Evolutionary conservation across 2,329 filamentous ascomycete species (phyloP), one percentile per base, ranked within the genome.

Genomic region (Rhexocercosporidium sp.): DNA sequence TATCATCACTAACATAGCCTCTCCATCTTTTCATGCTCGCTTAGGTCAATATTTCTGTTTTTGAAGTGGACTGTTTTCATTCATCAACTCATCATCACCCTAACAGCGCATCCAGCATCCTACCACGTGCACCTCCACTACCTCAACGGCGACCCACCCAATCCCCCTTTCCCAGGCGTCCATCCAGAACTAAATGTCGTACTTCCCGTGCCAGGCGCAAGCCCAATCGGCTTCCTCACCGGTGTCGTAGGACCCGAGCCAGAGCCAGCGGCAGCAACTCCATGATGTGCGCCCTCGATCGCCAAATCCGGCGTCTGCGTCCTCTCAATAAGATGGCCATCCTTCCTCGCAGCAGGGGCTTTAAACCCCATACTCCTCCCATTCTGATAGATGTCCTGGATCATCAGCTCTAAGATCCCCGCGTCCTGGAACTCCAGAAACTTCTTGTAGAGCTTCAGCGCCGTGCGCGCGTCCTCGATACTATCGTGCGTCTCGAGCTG

Each of bases 381-480:
- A 82, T 83, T 87, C 75, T 79, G 83, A 79, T 97, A 97, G 8
- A 98, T 93, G 74, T 97, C 93, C 76, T 94, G 89, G 57, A 98
- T 85, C 82, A 96, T 96, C 41, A 88, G 83, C 74, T 96, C 90
- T 61, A 97, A 82, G 4, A 97, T 89, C 0, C 94, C 95, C 0
- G 93, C 93, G 72, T 96, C 93, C 62, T 91, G 84, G 75, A 92
- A 98, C 80, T 98, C 94, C 70, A 93, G 85, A 79, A 94, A 97
- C 78, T 97, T 97, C 53, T 91, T 87, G 75, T 90, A 99, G 9
- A 99, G 83, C 77, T 93, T 92, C 47, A 98, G 84, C 0, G 96
- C 96, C 47, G 95, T 97, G 29, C 92, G 87, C 0, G 96, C 94
- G 78, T 99, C 96, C 79, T 98, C 96, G 72, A 99, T 96, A 12